Base-by-base conservation (phyloP, 1,284 basidiomycete genomes). In the Wallemia ichthyophaga region DNA sequence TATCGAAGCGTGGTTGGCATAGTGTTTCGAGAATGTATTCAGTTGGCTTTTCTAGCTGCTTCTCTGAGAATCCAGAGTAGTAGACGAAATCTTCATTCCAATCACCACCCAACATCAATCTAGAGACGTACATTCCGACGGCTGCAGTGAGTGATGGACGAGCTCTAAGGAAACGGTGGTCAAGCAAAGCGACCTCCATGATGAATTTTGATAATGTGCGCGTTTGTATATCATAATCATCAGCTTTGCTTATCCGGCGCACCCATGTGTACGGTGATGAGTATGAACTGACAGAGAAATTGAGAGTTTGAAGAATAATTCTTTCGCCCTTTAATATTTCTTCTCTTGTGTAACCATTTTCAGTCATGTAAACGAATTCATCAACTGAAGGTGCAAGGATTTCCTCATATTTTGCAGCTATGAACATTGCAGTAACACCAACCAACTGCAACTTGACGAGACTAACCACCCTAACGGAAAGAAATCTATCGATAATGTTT, bases 231-330 rank as follows among this genome's bases (percentile, higher is more conserved):
- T 98, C 89, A 69, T 98, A 99, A 71, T 95, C 86, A 72, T 99
- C 94, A 26, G 94, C 94, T 71, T 92, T 95, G 74, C 86, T 92
- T 71, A 99, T 98, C 66, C 83, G 82, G 63, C 94, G 81, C 74
- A 98, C 89, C 94, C 94, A 98, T 68, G 85, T 91, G 74, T 98
- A 98, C 1, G 94, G 94, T 57, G 92, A 94, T 73, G 94, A 98
- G 73, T 99, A 99, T 61, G 88, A 81, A 60, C 91, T 96, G 68
- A 99, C 70, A 70, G 83, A 82, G 73, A 96, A 98, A 63, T 95
- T 87, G 61, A 99, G 79, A 48, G 87, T 88, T 71, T 74, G 81
- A 61, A 94, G 74, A 66, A 99, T 82, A 68, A 98, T 96, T 57
- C 87, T 81, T 71, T 96, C 92, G 68, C 92, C 92, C 72, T 95